Conservation (phyloP, 805 yeast species). For the Ogataea corticis region DNA sequence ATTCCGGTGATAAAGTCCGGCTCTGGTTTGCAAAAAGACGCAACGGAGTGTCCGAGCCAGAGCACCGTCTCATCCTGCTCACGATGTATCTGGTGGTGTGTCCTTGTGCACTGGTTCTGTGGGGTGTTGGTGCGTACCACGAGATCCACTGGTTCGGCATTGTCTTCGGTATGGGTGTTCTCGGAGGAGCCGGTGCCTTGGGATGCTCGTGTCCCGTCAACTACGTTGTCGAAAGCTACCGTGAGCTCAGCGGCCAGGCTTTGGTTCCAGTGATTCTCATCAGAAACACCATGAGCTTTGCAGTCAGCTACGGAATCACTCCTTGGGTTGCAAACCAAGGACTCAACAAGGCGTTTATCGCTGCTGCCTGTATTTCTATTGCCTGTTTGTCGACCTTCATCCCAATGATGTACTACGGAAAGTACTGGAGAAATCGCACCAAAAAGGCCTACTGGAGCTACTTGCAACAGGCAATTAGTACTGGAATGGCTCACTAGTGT, state of each 20-base stretch:
- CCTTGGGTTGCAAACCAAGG: slow-evolving; percentile 56
- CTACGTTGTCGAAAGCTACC: slow-evolving; percentile 56
- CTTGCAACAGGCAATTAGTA: slow-evolving; percentile 27
- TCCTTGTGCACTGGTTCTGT: slow-evolving; percentile 54
- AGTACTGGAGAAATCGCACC: slow-evolving; percentile 36
- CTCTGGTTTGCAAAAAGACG: slow-evolving; percentile 46
- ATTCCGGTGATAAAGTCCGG: slow-evolving; percentile 49
- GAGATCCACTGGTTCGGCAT: slow-evolving; percentile 55
- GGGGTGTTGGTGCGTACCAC: slow-evolving; percentile 63
- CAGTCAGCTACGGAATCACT: slow-evolving; percentile 57
- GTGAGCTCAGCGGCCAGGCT: slow-evolving; percentile 51
- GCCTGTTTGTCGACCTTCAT: slow-evolving; percentile 46
- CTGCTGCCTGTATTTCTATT: slow-evolving; percentile 52
- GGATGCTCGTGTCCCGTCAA: slow-evolving; percentile 52
- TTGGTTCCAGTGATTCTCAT: slow-evolving; percentile 55
- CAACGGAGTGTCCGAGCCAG: slow-evolving; percentile 54
- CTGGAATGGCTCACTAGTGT: slow-evolving; percentile 22
- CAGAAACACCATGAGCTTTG: slow-evolving; percentile 59
- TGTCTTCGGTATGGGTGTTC: slow-evolving; percentile 52
- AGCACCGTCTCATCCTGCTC: slow-evolving; percentile 55
- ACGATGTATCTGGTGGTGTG: slow-evolving; percentile 46
- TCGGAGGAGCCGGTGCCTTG: slow-evolving; percentile 54
- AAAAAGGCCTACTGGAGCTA: slow-evolving; percentile 36
- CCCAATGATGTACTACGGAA: slow-evolving; percentile 37
- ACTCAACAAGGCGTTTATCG: slow-evolving; percentile 53